phyloP scores from a whole-genome alignment of 805 yeast genomes.

The Metschnikowia arizonensis region DNA sequence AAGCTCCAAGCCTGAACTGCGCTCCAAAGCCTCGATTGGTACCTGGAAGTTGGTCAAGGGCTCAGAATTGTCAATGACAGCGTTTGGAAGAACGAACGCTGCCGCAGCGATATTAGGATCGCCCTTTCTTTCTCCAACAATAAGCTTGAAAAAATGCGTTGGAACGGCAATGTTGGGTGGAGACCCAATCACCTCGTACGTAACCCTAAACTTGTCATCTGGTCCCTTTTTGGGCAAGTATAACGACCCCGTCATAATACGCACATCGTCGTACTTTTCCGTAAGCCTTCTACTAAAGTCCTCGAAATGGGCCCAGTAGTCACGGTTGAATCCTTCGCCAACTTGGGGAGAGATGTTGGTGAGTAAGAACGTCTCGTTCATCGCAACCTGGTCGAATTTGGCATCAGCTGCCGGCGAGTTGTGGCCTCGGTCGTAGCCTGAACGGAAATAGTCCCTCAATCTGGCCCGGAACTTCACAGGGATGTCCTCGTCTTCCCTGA shows the following conservation, averaged over 20 bases:
- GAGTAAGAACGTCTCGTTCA: constrained; percentile 89
- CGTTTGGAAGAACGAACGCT: constrained; percentile 93
- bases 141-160: constrained; percentile 88
- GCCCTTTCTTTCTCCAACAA: constrained; percentile 69
- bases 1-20: constrained; percentile 80
- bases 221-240: constrained; percentile 75
- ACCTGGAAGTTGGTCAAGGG: constrained; percentile 77
- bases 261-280: constrained; percentile 62
- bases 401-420: constrained; percentile 98
- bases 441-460: constrained; percentile 82
- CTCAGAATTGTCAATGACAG: constrained; percentile 62
- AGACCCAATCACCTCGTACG: constrained; percentile 90
- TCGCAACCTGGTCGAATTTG: constrained; percentile 80
- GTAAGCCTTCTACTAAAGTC: constrained; percentile 81
- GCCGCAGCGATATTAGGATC: constrained; percentile 62
- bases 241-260: constrained; percentile 91
- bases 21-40: constrained; percentile 85
- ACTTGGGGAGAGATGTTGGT: constrained; percentile 96
- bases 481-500: constrained; percentile 79
- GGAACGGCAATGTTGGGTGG: constrained; percentile 98
- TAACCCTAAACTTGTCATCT: constrained; percentile 82
- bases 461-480: constrained; percentile 74
- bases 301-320: constrained; percentile 96
- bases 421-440: constrained; percentile 96
- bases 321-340: constrained; percentile 95